Conservation (phyloP, 148 eudicot genomes). For the Pharnaceum exiguum region DNA sequence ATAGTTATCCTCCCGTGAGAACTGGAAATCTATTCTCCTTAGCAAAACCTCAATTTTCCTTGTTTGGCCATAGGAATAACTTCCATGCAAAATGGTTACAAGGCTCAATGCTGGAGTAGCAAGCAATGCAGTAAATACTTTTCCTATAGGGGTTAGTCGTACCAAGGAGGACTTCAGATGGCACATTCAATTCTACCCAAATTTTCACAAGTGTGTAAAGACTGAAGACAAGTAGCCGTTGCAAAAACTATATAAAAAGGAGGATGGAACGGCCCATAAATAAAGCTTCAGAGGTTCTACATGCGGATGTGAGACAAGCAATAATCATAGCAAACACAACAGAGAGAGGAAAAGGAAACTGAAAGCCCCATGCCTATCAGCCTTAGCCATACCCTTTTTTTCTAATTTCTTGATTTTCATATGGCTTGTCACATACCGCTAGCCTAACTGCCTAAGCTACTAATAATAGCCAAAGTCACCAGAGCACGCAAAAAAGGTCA, state of each 20-base stretch:
- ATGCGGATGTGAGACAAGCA: conserved; percentile 17
- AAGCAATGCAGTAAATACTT: too few relatives aligned
- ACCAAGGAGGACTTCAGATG: conserved; percentile 13
- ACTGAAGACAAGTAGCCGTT: too few relatives aligned
- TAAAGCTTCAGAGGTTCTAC: conserved; percentile 8
- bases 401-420: conserved; percentile 2
- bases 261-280: conserved; percentile 14
- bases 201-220: too few relatives aligned
- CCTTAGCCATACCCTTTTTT: too few relatives aligned
- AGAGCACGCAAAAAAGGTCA: conserved; percentile 32
- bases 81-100: too few relatives aligned
- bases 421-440: neutral
- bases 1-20: too few relatives aligned
- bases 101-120: too few relatives aligned
- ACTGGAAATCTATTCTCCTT: too few relatives aligned
- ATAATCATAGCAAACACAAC: conserved; percentile 6
- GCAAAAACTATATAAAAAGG: too few relatives aligned
- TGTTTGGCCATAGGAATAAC: too few relatives aligned
- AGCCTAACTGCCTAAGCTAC: conserved; percentile 16
- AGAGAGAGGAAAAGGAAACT: neutral
- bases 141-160: conserved; percentile 12
- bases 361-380: neutral
- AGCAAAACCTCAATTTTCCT: too few relatives aligned
- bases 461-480: conserved; percentile 23
- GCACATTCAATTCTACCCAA: conserved; percentile 20